phyloP scores from a whole-genome alignment of 306 rosid species.

The Malus sylvestris region DNA sequence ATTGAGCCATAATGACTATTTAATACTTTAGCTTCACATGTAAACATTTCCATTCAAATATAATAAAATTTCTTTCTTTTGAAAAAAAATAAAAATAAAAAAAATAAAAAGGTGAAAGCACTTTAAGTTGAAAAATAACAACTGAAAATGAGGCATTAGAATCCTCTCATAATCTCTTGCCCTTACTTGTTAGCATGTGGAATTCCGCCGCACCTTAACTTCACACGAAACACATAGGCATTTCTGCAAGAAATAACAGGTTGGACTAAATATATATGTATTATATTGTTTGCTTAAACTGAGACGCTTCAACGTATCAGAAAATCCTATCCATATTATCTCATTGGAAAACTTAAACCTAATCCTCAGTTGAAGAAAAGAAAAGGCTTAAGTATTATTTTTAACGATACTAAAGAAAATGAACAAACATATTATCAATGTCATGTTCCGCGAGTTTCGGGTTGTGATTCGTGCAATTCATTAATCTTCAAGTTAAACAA shows the following conservation, averaged over 20 bases:
- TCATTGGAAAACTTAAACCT: background rate
- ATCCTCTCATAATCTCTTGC: background rate
- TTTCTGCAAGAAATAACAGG: background rate
- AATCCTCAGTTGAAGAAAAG: background rate
- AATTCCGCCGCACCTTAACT: background rate
- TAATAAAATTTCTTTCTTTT: too few species aligned
- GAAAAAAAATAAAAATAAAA: too few species aligned
- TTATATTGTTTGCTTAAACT: background rate
- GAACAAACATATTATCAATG: background rate
- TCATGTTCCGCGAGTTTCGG: background rate
- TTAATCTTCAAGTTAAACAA: background rate
- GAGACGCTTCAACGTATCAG: background rate
- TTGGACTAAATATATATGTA: background rate
- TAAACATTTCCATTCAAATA: too few species aligned
- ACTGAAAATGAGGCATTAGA: too few species aligned
- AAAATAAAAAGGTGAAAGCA: too few species aligned
- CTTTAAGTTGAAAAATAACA: too few species aligned
- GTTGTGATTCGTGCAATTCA: background rate
- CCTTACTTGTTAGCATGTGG: slow-evolving; percentile 8
- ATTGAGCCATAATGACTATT: too few species aligned
- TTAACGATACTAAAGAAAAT: background rate
- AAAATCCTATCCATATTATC: background rate
- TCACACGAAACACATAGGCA: background rate
- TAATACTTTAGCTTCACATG: too few species aligned
- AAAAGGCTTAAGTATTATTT: background rate